A percentile compares a stretch with the other conserved stretches of the same genome.
Evolutionary conservation across 768 basidiomycete genomes (phyloP).

Genomic region (Pholiota conissans): DNA sequence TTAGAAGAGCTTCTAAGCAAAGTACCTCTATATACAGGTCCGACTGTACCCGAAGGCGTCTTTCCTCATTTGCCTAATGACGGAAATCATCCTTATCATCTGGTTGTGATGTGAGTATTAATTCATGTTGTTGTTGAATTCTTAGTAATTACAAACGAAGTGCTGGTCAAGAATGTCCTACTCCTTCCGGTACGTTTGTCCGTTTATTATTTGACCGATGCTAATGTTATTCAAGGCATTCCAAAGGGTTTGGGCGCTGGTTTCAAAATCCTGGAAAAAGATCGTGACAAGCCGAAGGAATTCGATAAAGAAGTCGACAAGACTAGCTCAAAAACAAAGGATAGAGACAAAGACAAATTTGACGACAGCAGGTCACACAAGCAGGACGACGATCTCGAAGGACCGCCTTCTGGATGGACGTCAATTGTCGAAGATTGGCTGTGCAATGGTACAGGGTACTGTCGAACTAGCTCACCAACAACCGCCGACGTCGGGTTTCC

Average conservation of each 20-base stretch:
- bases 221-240: slow-evolving; percentile 45
- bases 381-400: slow-evolving; percentile 29
- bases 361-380: slow-evolving; percentile 17
- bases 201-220: too few species aligned
- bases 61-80: slow-evolving; percentile 53
- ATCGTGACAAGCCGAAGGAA: slow-evolving; percentile 39
- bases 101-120: slow-evolving; percentile 68
- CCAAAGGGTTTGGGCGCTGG: slow-evolving; percentile 80
- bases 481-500: slow-evolving; percentile 45
- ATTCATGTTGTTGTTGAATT: slow-evolving; percentile 5
- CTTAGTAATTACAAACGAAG: slow-evolving; percentile 22
- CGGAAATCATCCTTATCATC: slow-evolving; percentile 67
- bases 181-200: slow-evolving; percentile 62
- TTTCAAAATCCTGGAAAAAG: slow-evolving; percentile 65
- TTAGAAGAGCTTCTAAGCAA: slow-evolving; percentile 69
- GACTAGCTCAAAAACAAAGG: slow-evolving; percentile 27
- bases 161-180: slow-evolving; percentile 80
- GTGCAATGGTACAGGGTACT: slow-evolving; percentile 38
- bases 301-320: slow-evolving; percentile 32
- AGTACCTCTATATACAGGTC: slow-evolving; percentile 44
- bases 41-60: slow-evolving; percentile 23
- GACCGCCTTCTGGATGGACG: slow-evolving; percentile 61
- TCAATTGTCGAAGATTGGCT: slow-evolving; percentile 76
- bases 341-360: slow-evolving; percentile 23
- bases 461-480: slow-evolving; percentile 29